These are phyloP conservation scores for Xylariaceae sp. DNA, from an alignment of 2,329 filamentous ascomycete genomes.

Conservation along the genomic window DNA sequence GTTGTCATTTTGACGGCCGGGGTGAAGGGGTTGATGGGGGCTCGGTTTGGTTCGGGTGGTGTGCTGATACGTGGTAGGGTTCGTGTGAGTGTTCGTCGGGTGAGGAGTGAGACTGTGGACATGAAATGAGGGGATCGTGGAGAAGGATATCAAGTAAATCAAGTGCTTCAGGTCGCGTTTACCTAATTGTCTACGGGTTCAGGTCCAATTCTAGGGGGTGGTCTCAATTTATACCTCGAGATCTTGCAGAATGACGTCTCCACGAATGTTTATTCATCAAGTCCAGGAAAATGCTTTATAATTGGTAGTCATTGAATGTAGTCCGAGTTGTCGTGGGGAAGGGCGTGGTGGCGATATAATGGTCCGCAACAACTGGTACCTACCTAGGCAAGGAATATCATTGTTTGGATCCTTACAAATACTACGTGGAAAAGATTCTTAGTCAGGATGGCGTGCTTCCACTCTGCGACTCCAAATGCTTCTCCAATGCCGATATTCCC, in stretches of 20 bases:
- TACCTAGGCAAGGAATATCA: no score
- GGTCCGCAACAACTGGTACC: no score
- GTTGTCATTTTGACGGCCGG: constrained; percentile 47
- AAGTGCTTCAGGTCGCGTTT: no score
- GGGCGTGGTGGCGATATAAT: neutral
- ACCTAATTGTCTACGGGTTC: no score
- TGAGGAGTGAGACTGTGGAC: constrained; percentile 6
- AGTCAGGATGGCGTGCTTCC: no score
- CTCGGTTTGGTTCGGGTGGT: neutral
- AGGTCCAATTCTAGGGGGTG: neutral
- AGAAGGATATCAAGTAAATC: neutral
- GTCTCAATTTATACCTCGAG: neutral
- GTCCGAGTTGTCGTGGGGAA: neutral
- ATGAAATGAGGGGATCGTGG: constrained; percentile 3
- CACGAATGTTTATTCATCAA: no score
- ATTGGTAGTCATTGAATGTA: no score
- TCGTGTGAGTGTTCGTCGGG: constrained; percentile 9
- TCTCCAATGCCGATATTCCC: no score
- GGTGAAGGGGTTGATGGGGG: neutral
- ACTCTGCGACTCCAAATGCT: no score
- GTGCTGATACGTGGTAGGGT: constrained; percentile 1
- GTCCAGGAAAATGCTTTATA: no score
- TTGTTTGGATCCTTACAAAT: no score
- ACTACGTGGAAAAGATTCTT: no score
- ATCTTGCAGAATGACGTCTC: neutral